phyloP scores from a whole-genome alignment of 805 yeast species.

The Myxozyma vanderwaltii region DNA sequence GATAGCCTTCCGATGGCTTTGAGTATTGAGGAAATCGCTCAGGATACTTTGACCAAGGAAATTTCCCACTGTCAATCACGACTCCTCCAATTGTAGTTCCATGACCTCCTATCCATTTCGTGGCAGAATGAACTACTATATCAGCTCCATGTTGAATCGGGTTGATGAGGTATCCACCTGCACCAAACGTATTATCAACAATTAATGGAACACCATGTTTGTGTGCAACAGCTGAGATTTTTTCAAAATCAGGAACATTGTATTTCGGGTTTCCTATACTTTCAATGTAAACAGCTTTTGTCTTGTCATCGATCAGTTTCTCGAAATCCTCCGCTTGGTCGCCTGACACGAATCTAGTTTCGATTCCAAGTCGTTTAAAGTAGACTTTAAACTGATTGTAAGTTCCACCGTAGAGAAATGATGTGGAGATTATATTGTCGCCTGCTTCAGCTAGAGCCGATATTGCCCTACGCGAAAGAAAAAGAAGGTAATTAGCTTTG shows the following conservation, averaged over 20 bases:
- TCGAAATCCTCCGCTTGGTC: slow-evolving; percentile 73
- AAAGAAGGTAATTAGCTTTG: no score
- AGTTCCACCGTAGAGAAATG: slow-evolving; percentile 93
- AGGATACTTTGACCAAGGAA: slow-evolving; percentile 86
- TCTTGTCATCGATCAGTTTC: slow-evolving; percentile 72
- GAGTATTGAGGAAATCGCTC: slow-evolving; percentile 90
- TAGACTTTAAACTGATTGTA: slow-evolving; percentile 93
- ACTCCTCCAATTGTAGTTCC: slow-evolving; percentile 95
- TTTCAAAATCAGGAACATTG: slow-evolving; percentile 87
- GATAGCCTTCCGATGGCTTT: slow-evolving; percentile 90
- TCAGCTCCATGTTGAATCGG: slow-evolving; percentile 92
- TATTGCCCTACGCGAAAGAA: slow-evolving; percentile 19
- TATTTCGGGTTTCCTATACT: slow-evolving; percentile 85
- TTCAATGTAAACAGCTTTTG: slow-evolving; percentile 88
- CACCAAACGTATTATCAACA: slow-evolving; percentile 96
- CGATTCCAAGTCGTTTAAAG: slow-evolving; percentile 85
- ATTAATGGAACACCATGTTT: slow-evolving; percentile 85
- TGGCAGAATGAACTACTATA: slow-evolving; percentile 89
- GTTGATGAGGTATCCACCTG: slow-evolving; percentile 84
- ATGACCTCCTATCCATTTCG: slow-evolving; percentile 98
- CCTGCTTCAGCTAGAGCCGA: slow-evolving; percentile 54
- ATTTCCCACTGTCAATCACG: slow-evolving; percentile 85
- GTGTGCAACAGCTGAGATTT: slow-evolving; percentile 74
- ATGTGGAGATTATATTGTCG: slow-evolving; percentile 84
- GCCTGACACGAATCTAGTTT: slow-evolving; percentile 81